Base-by-base conservation (phyloP, 805 yeast species). In the Pichia cabralensis region DNA sequence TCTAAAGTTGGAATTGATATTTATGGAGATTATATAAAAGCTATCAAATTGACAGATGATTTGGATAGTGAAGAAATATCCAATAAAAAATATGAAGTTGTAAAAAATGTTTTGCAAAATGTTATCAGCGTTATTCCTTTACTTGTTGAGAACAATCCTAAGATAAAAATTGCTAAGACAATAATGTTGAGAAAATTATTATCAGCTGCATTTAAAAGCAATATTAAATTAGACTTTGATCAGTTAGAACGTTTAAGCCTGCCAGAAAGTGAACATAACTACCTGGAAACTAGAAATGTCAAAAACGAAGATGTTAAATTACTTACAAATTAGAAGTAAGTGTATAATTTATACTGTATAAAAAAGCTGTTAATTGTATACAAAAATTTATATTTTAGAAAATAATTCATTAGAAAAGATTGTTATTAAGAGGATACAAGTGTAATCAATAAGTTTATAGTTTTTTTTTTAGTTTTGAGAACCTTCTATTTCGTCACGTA, bases 1-100 rank as follows among this genome's bases (percentile, higher is more conserved):
- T 79, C 81, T 80, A 55, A 61, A 15, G 55, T 54, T 21, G 82
- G 83, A 1, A 72, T 80, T 19, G 77, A 71, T 1, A 59, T 80
- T 5, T 81, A 71, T 50, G 60, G 62, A 23, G 62, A 64, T 22
- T 81, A 69, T 47, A 46, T 76, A 26, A 52, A 58, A 10, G 39
- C 69, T 22, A 33, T 48, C 16, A 31, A 34, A 21, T 18, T 31
- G 8, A 6, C 38, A 4, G 18, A 24, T 8, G 11, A 22, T 5
- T 15, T 30, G 10, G 22, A 34, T 22, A 30, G 14, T 21, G 28
- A 39, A 9, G 24, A 52, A 12, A 39, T 44, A 3, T 44, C 44
- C 4, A 22, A 25, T 3, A 35, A 24, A 3, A 22, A 31, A 18
- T 13, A 8, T 3, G 22, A 31, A 3, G 47, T 52, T n/a, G 28